Evolutionary conservation across 148 eudicot genomes (phyloP), one percentile per base, ranked within the genome.

Genomic region (Rhododendron mucronatum): DNA sequence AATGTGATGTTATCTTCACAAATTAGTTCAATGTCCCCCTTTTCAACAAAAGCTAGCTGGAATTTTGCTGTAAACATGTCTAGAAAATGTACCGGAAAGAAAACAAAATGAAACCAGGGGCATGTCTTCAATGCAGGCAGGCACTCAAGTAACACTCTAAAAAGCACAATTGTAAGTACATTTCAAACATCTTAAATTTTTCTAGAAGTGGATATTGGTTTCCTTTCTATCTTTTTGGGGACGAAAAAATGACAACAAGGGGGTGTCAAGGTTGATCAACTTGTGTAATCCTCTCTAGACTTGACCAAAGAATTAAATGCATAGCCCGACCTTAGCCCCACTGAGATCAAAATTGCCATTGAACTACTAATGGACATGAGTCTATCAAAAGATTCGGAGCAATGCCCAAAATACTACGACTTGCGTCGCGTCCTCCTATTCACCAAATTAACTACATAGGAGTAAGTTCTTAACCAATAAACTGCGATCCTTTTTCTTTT

Each of bases 1-100:
- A 83, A 86, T 86, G 86, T 83, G 83, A 77, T 44, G 86, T 79
- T 77, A 73, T 45, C 53, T 86, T 73, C 86, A 88, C 45, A 55
- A 41, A 47, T 26, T 83, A 39, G 47, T 79, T 84, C 83, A 86
- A 73, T 88, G 88, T 86, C 48, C 57, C 88, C 83, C 84, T 86
- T 83, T 88, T 65, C 48, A 4, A 5, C 33, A 77, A 59, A 59
- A 41, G 65, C n/a, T 20, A 81, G 86, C 61, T 84, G 86, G 55
- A 53, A 4, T 30, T 41, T 69, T 80, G 16, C 76, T 53, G 77
- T 41, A 77, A 55, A 39, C 45, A 45, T 88, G 90, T 88, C 74
- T 83, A 41, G 14, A 59, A 84, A 88, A 50, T 82, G 51, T 41
- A 75, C 33, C 82, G 59, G 37, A 74, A 48, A 41, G 21, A 83